A percentile compares a stretch with the other conserved stretches of the same genome.
These are phyloP conservation scores for Lecanosticta acicola DNA, from an alignment of 2,329 filamentous ascomycete genomes.

Conservation along the genomic window DNA sequence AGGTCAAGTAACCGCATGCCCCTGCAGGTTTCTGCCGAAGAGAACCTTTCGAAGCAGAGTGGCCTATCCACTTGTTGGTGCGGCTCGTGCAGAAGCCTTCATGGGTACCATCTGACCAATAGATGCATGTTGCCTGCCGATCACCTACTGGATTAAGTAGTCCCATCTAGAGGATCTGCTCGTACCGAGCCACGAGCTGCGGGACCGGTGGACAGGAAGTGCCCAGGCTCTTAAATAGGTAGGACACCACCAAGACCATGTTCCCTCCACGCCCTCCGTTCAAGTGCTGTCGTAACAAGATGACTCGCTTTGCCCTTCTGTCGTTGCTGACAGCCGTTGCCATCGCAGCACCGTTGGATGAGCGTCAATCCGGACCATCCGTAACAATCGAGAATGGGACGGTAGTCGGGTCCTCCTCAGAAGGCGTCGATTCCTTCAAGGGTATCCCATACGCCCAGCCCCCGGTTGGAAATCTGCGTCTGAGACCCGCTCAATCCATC, in stretches of 20 bases:
- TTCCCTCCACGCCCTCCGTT: background rate
- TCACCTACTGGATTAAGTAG: background rate
- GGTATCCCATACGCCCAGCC: conserved; percentile 69
- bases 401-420: conserved; percentile 44
- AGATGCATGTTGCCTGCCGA: background rate
- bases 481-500: conserved; percentile 61
- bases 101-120: too few species aligned
- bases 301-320: background rate
- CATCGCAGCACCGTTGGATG: conserved; percentile 12
- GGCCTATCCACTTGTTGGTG: too few species aligned
- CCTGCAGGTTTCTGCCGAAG: too few species aligned
- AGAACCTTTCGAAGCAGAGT: too few species aligned
- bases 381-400: conserved; percentile 53
- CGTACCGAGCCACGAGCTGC: background rate
- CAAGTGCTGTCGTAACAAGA: background rate
- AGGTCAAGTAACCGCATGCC: too few species aligned
- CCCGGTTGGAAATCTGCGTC: conserved; percentile 58
- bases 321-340: conserved; percentile 1
- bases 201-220: too few species aligned
- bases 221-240: too few species aligned
- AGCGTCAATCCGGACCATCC: conserved; percentile 11
- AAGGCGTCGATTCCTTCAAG: conserved; percentile 53
- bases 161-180: background rate
- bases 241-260: too few species aligned
- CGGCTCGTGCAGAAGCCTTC: too few species aligned